Conservation (phyloP, 2,329 filamentous ascomycete genomes). For the Talaromyces verruculosus region DNA sequence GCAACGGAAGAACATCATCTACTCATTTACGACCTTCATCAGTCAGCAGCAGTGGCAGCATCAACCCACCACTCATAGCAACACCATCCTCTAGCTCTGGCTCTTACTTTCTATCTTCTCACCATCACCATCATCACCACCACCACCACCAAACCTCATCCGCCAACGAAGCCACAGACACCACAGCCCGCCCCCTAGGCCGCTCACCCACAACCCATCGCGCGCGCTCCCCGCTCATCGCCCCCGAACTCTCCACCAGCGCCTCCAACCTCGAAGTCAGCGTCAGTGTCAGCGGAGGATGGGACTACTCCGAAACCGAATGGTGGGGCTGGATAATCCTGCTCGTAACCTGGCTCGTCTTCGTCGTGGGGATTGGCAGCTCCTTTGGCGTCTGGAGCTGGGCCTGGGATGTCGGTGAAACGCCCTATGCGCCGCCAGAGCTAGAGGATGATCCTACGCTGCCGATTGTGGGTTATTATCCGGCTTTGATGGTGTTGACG, state of each 20-base stretch:
- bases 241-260: conserved; percentile 24
- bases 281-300: conserved; percentile 50
- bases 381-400: conserved; percentile 95
- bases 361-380: conserved; percentile 94
- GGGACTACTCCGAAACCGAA: conserved; percentile 92
- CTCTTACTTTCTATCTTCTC: conserved; percentile 58
- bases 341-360: conserved; percentile 88
- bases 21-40: conserved; percentile 25
- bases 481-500: conserved; percentile 86
- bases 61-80: conserved; percentile 30
- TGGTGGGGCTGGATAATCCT: conserved; percentile 98
- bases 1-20: conserved; percentile 15
- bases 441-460: conserved; percentile 91
- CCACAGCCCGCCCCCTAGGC: not conserved
- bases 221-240: conserved; percentile 41
- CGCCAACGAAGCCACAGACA: conserved; percentile 30
- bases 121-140: not conserved
- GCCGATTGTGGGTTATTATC: conserved; percentile 96
- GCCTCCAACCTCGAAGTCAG: conserved; percentile 24
- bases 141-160: not conserved
- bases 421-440: conserved; percentile 91
- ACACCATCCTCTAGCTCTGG: conserved; percentile 60
- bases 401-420: conserved; percentile 98
- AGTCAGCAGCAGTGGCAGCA: conserved; percentile 21
- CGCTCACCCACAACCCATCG: conserved; percentile 29